A percentile compares a stretch with the other conserved stretches of the same genome.
These are phyloP conservation scores for Cytospora schulzeri DNA, from an alignment of 2,329 filamentous ascomycete species.

Conservation along the genomic window DNA sequence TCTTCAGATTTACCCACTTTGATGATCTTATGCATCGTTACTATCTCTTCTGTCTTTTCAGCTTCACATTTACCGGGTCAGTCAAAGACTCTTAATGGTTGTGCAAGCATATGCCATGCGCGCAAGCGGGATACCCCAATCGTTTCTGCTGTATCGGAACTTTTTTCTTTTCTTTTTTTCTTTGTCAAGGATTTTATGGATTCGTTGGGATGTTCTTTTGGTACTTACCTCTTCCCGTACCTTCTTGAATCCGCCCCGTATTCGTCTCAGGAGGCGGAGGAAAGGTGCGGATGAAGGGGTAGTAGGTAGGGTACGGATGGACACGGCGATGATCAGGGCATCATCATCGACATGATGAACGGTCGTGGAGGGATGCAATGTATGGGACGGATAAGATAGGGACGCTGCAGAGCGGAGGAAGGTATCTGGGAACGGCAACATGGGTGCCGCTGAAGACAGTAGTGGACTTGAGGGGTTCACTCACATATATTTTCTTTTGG, in stretches of 20 bases:
- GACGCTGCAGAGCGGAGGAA: not conserved
- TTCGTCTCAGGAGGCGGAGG: not conserved
- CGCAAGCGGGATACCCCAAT: constrained; percentile 12
- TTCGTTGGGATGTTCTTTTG: not conserved
- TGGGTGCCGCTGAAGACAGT: not conserved
- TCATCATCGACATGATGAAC: not conserved
- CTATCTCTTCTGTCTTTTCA: constrained; percentile 3
- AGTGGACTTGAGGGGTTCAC: not conserved
- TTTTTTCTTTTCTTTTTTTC: constrained; percentile 10
- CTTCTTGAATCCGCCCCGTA: not conserved
- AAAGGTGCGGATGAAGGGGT: not conserved
- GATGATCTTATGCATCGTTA: constrained; percentile 11
- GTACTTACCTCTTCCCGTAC: not conserved
- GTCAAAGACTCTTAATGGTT: not conserved
- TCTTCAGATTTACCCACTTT: not conserved
- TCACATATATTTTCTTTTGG: not conserved
- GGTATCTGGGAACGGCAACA: not conserved
- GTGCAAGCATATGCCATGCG: constrained; percentile 7
- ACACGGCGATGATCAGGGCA: not conserved
- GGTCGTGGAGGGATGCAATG: not conserved
- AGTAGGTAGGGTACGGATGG: not conserved
- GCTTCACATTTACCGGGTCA: not conserved
- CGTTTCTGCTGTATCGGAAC: constrained; percentile 14
- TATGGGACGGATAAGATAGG: not conserved
- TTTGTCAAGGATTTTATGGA: not conserved